Percentiles rank a stretch among this genome's conserved stretches.
phyloP scores from a whole-genome alignment of 148 eudicot genomes.

The Drosera capensis region DNA sequence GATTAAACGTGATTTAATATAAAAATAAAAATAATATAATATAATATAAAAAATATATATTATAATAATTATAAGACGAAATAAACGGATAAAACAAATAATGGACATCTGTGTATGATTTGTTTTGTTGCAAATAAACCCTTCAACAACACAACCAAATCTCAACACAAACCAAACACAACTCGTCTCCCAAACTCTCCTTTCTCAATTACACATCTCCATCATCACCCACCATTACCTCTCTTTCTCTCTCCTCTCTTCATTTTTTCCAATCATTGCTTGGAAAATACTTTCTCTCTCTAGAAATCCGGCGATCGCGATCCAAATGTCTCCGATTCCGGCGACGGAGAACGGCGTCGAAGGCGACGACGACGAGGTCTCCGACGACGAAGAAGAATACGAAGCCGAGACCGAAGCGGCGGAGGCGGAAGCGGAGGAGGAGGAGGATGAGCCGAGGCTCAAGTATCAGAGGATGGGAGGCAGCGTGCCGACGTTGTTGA shows the following conservation, averaged over 20 bases:
- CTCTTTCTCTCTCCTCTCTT: neutral
- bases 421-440: conserved; percentile 34
- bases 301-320: conserved; percentile 1
- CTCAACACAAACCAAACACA: no score
- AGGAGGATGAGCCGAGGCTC: conserved; percentile 82
- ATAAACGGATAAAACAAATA: no score
- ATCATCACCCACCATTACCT: conserved; percentile 2
- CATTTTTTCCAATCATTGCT: conserved; percentile 5
- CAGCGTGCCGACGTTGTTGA: conserved; percentile 50
- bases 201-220: no score
- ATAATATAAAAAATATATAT: no score
- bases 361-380: conserved; percentile 39
- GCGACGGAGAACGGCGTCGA: conserved; percentile 62
- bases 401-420: no score
- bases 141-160: no score
- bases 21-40: no score
- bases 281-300: neutral
- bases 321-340: conserved; percentile 38
- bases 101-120: no score
- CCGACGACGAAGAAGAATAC: conserved; percentile 26
- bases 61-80: no score
- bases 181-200: no score
- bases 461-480: conserved; percentile 99
- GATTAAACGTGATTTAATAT: no score
- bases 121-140: no score